A percentile compares a stretch with the other conserved stretches of the same genome.
phyloP scores from a whole-genome alignment of 495 filamentous ascomycete genomes.

The Tricharina praecox region DNA sequence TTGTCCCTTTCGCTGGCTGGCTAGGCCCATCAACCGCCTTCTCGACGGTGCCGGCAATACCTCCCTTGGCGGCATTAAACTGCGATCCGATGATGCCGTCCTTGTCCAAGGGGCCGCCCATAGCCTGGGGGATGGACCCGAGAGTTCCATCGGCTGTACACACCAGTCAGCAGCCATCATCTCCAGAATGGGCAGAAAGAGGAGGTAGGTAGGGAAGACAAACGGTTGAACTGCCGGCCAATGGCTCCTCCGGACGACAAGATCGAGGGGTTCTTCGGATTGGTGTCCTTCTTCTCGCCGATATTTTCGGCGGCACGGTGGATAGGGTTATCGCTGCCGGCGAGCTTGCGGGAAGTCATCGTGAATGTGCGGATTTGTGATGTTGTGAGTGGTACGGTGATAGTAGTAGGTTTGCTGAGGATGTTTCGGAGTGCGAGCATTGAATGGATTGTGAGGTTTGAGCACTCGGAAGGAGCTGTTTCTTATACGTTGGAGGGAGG shows the following conservation, averaged over 20 bases:
- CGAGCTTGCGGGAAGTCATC: slow-evolving; percentile 17
- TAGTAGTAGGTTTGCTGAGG: neutral
- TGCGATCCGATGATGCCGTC: slow-evolving; percentile 35
- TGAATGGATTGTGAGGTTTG: too few species aligned
- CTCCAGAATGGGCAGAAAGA: too few species aligned
- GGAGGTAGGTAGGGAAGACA: neutral
- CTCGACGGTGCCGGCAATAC: slow-evolving; percentile 34
- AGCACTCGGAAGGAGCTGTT: too few species aligned
- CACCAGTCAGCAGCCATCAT: neutral
- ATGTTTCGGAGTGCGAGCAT: neutral
- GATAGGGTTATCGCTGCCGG: slow-evolving; percentile 14
- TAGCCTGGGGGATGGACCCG: slow-evolving; percentile 34
- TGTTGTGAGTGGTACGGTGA: neutral
- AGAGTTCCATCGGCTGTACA: slow-evolving; percentile 32
- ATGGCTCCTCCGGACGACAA: slow-evolving; percentile 22
- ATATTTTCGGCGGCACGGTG: slow-evolving; percentile 16
- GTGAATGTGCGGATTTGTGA: slow-evolving; percentile 12
- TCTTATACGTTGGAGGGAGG: neutral
- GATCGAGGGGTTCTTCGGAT: slow-evolving; percentile 15
- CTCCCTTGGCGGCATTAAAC: slow-evolving; percentile 33
- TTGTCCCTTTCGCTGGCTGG: slow-evolving; percentile 12
- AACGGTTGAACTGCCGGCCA: slow-evolving; percentile 24
- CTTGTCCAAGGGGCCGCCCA: slow-evolving; percentile 39
- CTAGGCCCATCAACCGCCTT: slow-evolving; percentile 18
- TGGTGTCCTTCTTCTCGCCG: slow-evolving; percentile 8